phyloP scores from a whole-genome alignment of 345 rosid species.

The Turritis glabra region DNA sequence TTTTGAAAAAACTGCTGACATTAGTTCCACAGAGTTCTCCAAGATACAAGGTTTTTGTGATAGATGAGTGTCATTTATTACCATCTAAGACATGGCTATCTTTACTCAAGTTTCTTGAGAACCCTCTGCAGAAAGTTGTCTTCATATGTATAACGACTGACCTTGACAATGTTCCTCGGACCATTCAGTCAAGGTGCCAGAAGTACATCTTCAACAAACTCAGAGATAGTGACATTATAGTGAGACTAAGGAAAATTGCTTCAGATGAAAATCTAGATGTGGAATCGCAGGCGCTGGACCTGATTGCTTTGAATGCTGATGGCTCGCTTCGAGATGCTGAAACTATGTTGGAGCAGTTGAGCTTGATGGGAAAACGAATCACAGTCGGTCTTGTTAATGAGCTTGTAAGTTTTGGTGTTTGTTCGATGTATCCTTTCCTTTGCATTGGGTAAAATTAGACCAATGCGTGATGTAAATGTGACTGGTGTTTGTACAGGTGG shows the following conservation, averaged over 20 bases:
- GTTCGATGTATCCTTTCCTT: slow-evolving; percentile 13
- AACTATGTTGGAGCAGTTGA: slow-evolving; percentile 89
- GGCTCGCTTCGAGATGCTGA: slow-evolving; percentile 98
- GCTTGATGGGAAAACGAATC: slow-evolving; percentile 85
- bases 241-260: slow-evolving; percentile 64
- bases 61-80: slow-evolving; percentile 89
- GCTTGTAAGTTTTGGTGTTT: slow-evolving; percentile 65
- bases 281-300: slow-evolving; percentile 71
- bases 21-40: slow-evolving; percentile 50
- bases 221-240: slow-evolving; percentile 69
- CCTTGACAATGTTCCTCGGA: slow-evolving; percentile 81
- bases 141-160: slow-evolving; percentile 82
- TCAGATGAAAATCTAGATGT: slow-evolving; percentile 74
- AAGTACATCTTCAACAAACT: slow-evolving; percentile 78
- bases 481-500: slow-evolving; percentile 56
- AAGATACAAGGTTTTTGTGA: slow-evolving; percentile 68
- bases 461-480: slow-evolving; percentile 1
- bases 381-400: slow-evolving; percentile 80
- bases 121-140: slow-evolving; percentile 64
- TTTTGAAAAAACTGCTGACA: slow-evolving; percentile 57
- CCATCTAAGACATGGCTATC: slow-evolving; percentile 82
- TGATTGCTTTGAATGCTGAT: slow-evolving; percentile 88
- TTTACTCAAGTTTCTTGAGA: slow-evolving; percentile 85
- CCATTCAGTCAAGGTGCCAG: slow-evolving; percentile 86
- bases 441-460: background rate